Base-by-base conservation (phyloP, 2,329 filamentous ascomycete species). In the Emydomyces testavorans region DNA sequence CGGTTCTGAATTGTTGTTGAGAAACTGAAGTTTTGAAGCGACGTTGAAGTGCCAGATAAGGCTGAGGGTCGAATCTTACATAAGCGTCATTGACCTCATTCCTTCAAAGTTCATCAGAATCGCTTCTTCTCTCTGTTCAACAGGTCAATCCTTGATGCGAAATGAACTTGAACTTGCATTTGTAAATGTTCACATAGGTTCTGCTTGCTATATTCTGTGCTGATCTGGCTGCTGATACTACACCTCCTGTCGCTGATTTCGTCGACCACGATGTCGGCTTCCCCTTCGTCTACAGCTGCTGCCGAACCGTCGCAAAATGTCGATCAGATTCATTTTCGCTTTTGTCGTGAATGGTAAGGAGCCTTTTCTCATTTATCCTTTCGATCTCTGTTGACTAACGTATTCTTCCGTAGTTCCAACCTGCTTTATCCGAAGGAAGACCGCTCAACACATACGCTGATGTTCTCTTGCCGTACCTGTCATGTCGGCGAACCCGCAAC, bases 371-470 rank as follows among this genome's bases (percentile, higher is more conserved):
- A 26, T 3, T 28, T 36, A 16, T 41, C 28, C 35, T 18, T 20
- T 18, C 2, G 32, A 8, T 11, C 15, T 16, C 26, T 21, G 11
- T n/a, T 23, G 18, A 39, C 28, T 20, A 43, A 61, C 60, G 50
- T 61, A 51, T 32, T 29, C 21, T 36, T 13, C 13, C n/a, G n/a
- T 34, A 85, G 82, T 72, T 94, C 89, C 60, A 98, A 98, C 75
- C 85, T 98, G 78, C 76, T 98, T 48, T 96, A 96, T 63, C 92
- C 92, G 43, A 92, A 93, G 70, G 93, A 98, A 73, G 88, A 98
- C 68, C 80, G 83, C 53, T 75, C 82, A 52, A 80, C 80, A 53
- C 85, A 85, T 71, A 82, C 81, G 60, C 81, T 98, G 57, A 83
- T 94, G 73, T 98, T 93, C 70, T 88, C 86, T 54, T 98, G 92